Conservation (phyloP, 2,329 filamentous ascomycete genomes). For the Cercospora canescens region DNA sequence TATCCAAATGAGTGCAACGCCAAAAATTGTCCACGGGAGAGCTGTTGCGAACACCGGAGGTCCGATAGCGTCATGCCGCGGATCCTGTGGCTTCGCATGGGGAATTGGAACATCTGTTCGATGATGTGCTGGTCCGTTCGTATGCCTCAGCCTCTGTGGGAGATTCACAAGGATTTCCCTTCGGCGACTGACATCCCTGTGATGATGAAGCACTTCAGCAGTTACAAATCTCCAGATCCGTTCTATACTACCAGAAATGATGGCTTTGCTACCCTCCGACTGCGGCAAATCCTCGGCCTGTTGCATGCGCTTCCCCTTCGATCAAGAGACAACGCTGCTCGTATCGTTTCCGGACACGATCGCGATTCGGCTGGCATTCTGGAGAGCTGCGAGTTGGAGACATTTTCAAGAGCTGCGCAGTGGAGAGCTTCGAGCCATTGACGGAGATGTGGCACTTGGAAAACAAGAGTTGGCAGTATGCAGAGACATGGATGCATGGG, state of each 20-base stretch:
- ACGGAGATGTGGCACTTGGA: neutral
- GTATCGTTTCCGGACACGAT: neutral
- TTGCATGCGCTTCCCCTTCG: neutral
- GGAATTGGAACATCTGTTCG: neutral
- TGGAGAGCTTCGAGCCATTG: neutral
- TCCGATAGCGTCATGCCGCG: neutral
- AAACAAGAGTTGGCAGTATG: neutral
- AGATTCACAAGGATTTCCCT: neutral
- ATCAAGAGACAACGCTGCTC: neutral
- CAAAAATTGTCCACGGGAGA: neutral
- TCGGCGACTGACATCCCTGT: constrained; percentile 9
- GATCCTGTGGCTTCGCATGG: neutral
- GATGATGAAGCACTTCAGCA: constrained; percentile 4
- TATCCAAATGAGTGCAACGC: constrained; percentile 4
- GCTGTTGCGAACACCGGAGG: neutral
- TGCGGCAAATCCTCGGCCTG: neutral
- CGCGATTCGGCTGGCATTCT: neutral
- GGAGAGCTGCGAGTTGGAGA: neutral
- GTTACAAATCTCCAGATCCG: neutral
- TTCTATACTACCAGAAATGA: neutral
- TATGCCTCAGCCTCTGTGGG: neutral
- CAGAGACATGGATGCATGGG: neutral
- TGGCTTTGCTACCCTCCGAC: neutral
- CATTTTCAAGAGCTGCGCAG: neutral
- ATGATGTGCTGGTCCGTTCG: neutral